These are phyloP conservation scores for Debaryomycetaceae sp. DNA, from an alignment of 1,139 yeast genomes.

Conservation along the genomic window DNA sequence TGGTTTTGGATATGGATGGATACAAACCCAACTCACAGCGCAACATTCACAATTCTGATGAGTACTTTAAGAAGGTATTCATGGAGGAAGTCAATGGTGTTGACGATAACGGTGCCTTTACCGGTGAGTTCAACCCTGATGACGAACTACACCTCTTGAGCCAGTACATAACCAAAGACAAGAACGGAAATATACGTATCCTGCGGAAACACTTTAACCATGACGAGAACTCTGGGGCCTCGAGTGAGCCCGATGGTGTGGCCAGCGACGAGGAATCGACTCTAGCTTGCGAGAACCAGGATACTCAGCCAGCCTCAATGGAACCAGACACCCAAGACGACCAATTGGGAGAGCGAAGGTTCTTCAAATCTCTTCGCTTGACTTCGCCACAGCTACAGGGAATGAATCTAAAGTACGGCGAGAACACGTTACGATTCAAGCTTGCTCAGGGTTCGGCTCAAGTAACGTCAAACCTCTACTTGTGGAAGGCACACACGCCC, in stretches of 20 bases:
- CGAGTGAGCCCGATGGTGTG: conserved; percentile 6
- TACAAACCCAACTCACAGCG: conserved; percentile 75
- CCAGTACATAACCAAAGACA: conserved; percentile 39
- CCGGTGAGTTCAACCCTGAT: conserved; percentile 6
- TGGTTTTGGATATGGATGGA: conserved; percentile 91
- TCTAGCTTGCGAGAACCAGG: conserved; percentile 4
- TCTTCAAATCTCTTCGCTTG: conserved; percentile 79
- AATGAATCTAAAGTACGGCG: conserved; percentile 68
- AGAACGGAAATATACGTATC: conserved; percentile 65
- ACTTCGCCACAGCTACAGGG: conserved; percentile 81
- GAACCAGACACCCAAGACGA: conserved; percentile 3
- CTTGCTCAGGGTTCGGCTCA: conserved; percentile 77
- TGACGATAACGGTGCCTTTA: conserved; percentile 8
- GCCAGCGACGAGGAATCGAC: conserved; percentile 13
- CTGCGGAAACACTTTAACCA: conserved; percentile 6
- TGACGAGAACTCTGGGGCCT: conserved; percentile 2
- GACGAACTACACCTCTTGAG: conserved; percentile 23
- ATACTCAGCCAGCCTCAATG: conserved; percentile 2
- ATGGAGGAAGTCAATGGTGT: conserved; percentile 39
- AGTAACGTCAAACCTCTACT: conserved; percentile 59
- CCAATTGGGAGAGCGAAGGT: conserved; percentile 21
- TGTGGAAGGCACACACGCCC: conserved; percentile 81
- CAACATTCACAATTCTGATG: conserved; percentile 59
- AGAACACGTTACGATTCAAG: conserved; percentile 65
- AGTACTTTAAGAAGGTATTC: conserved; percentile 59